Percentiles rank a stretch among this genome's conserved stretches.
phyloP scores from a whole-genome alignment of 2,329 filamentous ascomycete species.

The Fusarium concolor region DNA sequence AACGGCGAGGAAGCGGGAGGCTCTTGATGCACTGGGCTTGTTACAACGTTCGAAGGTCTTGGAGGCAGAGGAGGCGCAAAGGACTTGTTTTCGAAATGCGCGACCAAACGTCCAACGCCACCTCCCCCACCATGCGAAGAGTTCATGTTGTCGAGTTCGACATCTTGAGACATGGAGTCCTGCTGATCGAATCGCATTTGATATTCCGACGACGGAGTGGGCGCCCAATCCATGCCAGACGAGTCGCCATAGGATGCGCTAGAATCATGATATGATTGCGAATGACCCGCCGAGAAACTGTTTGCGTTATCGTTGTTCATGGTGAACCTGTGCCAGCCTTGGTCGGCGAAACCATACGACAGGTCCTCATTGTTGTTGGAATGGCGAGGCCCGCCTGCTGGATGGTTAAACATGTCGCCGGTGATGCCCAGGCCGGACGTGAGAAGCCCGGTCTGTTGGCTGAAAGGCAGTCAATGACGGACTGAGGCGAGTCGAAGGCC shows the following conservation, averaged over 20 bases:
- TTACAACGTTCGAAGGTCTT: conserved; percentile 47
- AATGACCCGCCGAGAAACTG: conserved; percentile 39
- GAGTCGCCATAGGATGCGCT: conserved; percentile 45
- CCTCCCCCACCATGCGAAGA: conserved; percentile 42
- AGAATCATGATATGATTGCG: conserved; percentile 44
- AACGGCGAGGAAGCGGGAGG: conserved; percentile 49
- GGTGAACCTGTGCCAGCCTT: conserved; percentile 50
- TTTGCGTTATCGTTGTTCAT: conserved; percentile 38
- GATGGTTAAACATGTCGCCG: conserved; percentile 55
- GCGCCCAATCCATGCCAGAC: conserved; percentile 55
- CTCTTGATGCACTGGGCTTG: conserved; percentile 44
- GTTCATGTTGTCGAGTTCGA: conserved; percentile 47
- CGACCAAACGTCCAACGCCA: conserved; percentile 54
- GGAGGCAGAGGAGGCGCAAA: conserved; percentile 53
- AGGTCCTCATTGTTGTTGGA: conserved; percentile 46
- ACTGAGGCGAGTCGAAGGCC: conserved; percentile 55
- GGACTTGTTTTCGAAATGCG: conserved; percentile 56
- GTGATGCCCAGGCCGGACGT: conserved; percentile 49
- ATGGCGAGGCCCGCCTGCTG: conserved; percentile 49
- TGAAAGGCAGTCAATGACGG: conserved; percentile 50
- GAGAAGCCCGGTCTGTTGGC: conserved; percentile 50
- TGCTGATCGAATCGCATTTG: conserved; percentile 47
- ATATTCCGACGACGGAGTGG: conserved; percentile 46
- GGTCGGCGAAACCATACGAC: conserved; percentile 49
- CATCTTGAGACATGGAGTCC: conserved; percentile 35